A percentile compares a stretch with the other conserved stretches of the same genome.
Evolutionary conservation across 2,329 filamentous ascomycete genomes (phyloP).

Genomic region (Leptographium lundbergii): DNA sequence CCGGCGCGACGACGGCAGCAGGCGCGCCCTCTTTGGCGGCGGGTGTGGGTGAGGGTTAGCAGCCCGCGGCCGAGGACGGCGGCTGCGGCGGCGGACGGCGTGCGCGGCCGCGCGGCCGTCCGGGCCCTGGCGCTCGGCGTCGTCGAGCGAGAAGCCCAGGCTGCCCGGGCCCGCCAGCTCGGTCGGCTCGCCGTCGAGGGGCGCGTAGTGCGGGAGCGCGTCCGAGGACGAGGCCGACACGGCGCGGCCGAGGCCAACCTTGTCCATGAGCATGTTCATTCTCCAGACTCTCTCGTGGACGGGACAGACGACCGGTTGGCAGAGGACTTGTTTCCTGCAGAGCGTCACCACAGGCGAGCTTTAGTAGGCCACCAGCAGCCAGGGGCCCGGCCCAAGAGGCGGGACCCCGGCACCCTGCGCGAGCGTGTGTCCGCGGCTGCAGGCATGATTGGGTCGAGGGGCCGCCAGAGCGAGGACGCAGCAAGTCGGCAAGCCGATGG

Average conservation of each 20-base stretch:
- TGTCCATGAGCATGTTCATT: background rate
- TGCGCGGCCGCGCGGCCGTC: background rate
- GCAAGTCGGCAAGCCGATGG: too few species aligned
- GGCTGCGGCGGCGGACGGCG: background rate
- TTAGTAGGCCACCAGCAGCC: background rate
- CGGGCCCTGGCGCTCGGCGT: constrained; percentile 5
- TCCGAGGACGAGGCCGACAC: background rate
- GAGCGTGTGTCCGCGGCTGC: background rate
- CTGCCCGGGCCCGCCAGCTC: background rate
- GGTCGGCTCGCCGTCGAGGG: background rate
- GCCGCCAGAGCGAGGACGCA: too few species aligned
- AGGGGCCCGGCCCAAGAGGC: too few species aligned
- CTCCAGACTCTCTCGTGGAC: too few species aligned
- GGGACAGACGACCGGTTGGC: background rate
- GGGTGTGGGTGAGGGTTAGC: too few species aligned
- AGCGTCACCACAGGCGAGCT: too few species aligned
- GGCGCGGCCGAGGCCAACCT: background rate
- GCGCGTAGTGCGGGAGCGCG: background rate
- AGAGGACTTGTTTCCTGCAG: too few species aligned
- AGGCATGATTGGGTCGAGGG: background rate
- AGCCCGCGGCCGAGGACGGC: background rate
- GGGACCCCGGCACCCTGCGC: background rate
- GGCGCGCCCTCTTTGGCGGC: too few species aligned
- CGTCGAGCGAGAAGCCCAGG: background rate
- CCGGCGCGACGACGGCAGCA: constrained; percentile 20